Evolutionary conservation across 768 basidiomycete species (phyloP), one percentile per base, ranked within the genome.

Genomic region (Roridomyces roridus): DNA sequence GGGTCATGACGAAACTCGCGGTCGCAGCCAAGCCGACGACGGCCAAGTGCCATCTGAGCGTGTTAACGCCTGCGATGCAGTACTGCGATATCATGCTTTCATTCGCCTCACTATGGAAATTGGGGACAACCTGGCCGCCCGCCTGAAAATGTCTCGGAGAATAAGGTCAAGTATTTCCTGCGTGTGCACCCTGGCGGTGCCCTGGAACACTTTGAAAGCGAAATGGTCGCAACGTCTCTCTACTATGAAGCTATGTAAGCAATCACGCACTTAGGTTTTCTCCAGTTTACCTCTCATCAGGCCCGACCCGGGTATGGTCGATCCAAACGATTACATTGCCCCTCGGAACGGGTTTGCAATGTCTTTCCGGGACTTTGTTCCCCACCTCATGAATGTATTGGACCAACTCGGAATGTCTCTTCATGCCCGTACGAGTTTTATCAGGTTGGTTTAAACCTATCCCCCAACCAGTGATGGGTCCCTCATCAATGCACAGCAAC

Each of bases 211-310:
- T 94, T 93, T 60, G 89, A 91, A 65, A 89, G 85, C 56, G 85
- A 89, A 70, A 87, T 87, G 75, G 89, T 88, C 20, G 79, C 89
- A 1, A 93, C 91, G 10, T 83, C 90, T 10, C 66, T 94, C 47
- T 94, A 93, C 73, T 94, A 94, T 64, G 92, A 94, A 76, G 92
- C 88, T 23, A 73, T 88, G 92, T 91, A 70, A 68, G 90, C 77
- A 21, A 12, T 41, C 45, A 9, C 14, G 7, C 31, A 3, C 31
- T 3, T 34, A n/a, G n/a, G n/a, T n/a, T n/a, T n/a, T n/a, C n/a
- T n/a, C n/a, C n/a, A n/a, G n/a, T 34, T 34, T 34, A 34, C 31
- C 3, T 15, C 15, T 34, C 2, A 17, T n/a, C 64, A 94, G 92
- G 66, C 92, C 92, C 0, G 91, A 94, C 55, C 83, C 87, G 15